phyloP scores from a whole-genome alignment of 352 stramenopile genomes.

The Globisporangium uncinulatum region DNA sequence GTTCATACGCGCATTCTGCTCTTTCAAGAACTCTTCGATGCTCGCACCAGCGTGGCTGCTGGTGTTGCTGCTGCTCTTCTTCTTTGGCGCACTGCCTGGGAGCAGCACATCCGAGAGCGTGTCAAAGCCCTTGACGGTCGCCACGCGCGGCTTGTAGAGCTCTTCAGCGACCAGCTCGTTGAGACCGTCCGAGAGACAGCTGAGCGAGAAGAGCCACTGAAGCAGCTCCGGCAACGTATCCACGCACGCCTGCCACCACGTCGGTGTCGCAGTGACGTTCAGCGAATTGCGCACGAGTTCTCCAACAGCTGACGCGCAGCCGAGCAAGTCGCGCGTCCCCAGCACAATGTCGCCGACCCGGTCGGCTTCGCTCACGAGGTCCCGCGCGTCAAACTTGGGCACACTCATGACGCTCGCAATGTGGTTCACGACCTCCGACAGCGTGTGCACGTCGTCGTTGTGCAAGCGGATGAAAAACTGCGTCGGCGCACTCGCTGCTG shows the following conservation, averaged over 20 bases:
- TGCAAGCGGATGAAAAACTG: conserved; percentile 69
- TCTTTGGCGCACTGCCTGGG: conserved; percentile 8
- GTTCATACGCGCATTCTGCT: conserved; percentile 18
- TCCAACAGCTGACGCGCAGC: conserved; percentile 39
- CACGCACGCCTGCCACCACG: conserved; percentile 69
- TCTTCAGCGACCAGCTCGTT: conserved; percentile 64
- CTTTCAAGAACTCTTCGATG: conserved; percentile 19
- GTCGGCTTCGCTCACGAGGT: conserved; percentile 55
- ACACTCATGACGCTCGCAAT: conserved; percentile 50
- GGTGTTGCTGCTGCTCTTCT: neutral
- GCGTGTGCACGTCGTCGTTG: conserved; percentile 79
- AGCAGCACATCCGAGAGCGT: conserved; percentile 26
- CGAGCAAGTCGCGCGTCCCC: conserved; percentile 32
- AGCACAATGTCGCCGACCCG: conserved; percentile 48
- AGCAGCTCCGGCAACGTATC: conserved; percentile 41
- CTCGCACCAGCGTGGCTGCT: neutral
- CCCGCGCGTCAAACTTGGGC: conserved; percentile 41
- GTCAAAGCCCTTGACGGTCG: conserved; percentile 26
- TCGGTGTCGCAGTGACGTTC: conserved; percentile 63
- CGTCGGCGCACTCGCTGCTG: neutral
- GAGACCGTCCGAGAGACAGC: conserved; percentile 61
- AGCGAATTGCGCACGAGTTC: conserved; percentile 55
- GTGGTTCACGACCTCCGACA: conserved; percentile 69
- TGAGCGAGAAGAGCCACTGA: conserved; percentile 72
- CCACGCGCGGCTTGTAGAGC: conserved; percentile 42